Base-by-base conservation (phyloP, 2,329 filamentous ascomycete species). In the Arachnomyces sp. region DNA sequence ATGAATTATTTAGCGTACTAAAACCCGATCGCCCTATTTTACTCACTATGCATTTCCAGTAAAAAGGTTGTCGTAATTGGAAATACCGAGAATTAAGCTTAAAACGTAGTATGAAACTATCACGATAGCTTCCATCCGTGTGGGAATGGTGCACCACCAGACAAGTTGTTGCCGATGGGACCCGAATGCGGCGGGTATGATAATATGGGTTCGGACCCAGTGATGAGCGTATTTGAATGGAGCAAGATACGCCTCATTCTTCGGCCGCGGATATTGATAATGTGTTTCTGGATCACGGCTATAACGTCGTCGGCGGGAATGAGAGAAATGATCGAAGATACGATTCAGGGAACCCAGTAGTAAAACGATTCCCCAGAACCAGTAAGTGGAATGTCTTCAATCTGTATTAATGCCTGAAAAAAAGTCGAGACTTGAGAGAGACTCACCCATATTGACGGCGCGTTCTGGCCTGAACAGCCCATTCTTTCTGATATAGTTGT, bases 11-110 rank as follows among this genome's bases (percentile, higher is more conserved):
- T 33, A 12, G 16, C 3, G 5, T 32, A 15, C n/a, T 34, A 17
- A 7, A 25, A 25, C 21, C 21, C 5, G 21, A 25, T 25, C 21
- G n/a, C n/a, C n/a, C n/a, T 21, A 25, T 3, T n/a, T 8, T 9
- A 53, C 65, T 39, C 56, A 69, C 66, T 71, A 73, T 4, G 73
- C 60, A 42, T 74, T 74, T 8, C 62, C 66, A 3, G 55, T 42
- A 8, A 70, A 69, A 0, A 67, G 49, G 3, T 61, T 25, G 21
- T 9, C 57, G 46, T 75, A 74, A 6, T 58, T 63, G n/a, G 68
- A 55, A 12, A 58, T 55, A 30, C 63, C 71, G 2, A 74, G 46
- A 3, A 66, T 38, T 3, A 65, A 51, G 36, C 68, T 73, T 7
- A 75, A 42, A 2, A 62, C 8, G 50, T 71, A 67, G 45, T 71